These are phyloP conservation scores for Phytopythium mirpurense DNA, from an alignment of 352 stramenopile genomes.

Conservation along the genomic window DNA sequence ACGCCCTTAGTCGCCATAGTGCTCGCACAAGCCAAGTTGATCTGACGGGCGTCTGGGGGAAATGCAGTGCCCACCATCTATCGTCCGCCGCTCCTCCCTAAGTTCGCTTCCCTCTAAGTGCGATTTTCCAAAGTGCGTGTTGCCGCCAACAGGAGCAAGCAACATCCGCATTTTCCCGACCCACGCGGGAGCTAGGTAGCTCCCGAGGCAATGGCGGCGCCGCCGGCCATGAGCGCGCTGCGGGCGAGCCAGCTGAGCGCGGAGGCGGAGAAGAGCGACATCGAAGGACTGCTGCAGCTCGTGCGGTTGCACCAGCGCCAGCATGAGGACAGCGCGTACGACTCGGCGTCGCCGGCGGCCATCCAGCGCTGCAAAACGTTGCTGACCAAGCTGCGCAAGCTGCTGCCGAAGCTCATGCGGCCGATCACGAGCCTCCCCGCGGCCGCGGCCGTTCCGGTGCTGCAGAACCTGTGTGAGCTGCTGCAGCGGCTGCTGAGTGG, in stretches of 20 bases:
- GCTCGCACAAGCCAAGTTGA: slow-evolving; percentile 4
- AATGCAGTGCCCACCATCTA: slow-evolving; percentile 5
- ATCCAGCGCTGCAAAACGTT: slow-evolving; percentile 60
- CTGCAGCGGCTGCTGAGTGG: slow-evolving; percentile 40
- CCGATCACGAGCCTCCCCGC: slow-evolving; percentile 31
- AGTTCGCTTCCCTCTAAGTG: slow-evolving; percentile 1
- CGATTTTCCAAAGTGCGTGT: background rate
- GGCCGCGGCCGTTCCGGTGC: slow-evolving; percentile 24
- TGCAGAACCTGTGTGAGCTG: slow-evolving; percentile 56
- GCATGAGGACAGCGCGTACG: slow-evolving; percentile 36
- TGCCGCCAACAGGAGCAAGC: too few relatives aligned
- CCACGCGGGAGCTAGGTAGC: too few relatives aligned
- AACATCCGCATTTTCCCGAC: too few relatives aligned
- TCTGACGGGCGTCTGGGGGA: background rate
- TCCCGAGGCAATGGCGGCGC: background rate
- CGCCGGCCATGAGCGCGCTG: background rate
- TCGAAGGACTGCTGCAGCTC: slow-evolving; percentile 35
- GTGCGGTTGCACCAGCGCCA: slow-evolving; percentile 42
- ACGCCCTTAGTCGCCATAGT: slow-evolving; percentile 70
- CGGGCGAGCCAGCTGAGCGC: slow-evolving; percentile 9
- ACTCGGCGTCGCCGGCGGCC: slow-evolving; percentile 22
- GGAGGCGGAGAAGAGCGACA: slow-evolving; percentile 43
- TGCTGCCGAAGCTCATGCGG: slow-evolving; percentile 66
- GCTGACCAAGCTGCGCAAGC: slow-evolving; percentile 59
- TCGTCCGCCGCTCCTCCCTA: background rate